Conservation (phyloP, 2,329 filamentous ascomycete genomes). For the Sporothrix phasma region DNA sequence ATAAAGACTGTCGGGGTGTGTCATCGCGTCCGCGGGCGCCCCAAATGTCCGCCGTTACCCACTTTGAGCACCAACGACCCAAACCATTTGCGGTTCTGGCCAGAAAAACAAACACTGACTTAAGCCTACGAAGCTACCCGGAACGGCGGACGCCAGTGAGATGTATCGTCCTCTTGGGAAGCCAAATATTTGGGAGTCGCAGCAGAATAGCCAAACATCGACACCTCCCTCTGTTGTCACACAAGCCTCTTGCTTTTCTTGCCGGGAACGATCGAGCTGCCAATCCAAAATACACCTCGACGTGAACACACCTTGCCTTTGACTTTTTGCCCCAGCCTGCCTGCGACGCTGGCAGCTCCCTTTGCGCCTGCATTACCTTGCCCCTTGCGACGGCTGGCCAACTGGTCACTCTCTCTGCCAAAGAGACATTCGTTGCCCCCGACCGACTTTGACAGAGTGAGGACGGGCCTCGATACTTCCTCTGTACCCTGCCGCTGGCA, state of each 20-base stretch:
- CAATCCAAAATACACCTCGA: neutral
- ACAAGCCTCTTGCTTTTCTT: neutral
- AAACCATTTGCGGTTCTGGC: neutral
- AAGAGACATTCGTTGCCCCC: neutral
- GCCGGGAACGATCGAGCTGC: neutral
- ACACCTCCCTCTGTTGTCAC: neutral
- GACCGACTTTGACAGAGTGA: neutral
- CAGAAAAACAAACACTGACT: neutral
- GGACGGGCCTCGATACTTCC: neutral
- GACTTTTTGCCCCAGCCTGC: neutral
- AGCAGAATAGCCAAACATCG: neutral
- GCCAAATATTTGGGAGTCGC: slow-evolving; percentile 2
- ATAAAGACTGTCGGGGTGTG: neutral
- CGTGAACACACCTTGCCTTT: no score
- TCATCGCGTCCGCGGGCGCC: neutral
- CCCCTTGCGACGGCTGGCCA: neutral
- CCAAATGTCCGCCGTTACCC: neutral
- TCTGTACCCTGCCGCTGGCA: neutral
- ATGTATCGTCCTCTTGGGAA: neutral
- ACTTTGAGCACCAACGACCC: neutral
- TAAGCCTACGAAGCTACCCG: slow-evolving; percentile 1
- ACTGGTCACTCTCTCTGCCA: neutral
- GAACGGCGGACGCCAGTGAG: neutral
- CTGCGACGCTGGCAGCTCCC: neutral
- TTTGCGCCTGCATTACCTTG: neutral